Base-by-base conservation (phyloP, 192 early-diverging fungal species). In the Backusella mclennaniae region DNA sequence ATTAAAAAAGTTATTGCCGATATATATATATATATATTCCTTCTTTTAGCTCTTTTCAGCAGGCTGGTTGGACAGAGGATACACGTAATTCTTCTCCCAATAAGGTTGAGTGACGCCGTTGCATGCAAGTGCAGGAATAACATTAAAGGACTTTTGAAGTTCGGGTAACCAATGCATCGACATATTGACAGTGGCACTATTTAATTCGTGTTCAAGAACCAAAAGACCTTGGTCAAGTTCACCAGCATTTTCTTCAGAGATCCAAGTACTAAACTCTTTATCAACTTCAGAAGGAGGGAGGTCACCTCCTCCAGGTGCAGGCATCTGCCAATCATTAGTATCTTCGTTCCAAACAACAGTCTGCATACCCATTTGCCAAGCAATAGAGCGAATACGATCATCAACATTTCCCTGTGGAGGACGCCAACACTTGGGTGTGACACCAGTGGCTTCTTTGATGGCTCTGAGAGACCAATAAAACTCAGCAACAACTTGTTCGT, bases 331-430 rank as follows among this genome's bases (percentile, higher is more conserved):
- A 63, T 87, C 86, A 12, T 53, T 5, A 15, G 71, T 41, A 46
- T 79, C 77, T n/a, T 8, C 31, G 36, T 79, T 46, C 77, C 77
- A 79, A 15, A 74, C 1, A 39, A 74, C 63, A 35, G 72, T 74
- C 9, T 38, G 44, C 31, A 79, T 26, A n/a, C 77, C 77, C 72
- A 79, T 73, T 15, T 79, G 77, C 72, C 72, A 74, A 19, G 77
- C 77, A 39, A 79, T 79, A 15, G 71, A 31, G 26, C 85, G 85
- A 46, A 86, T 80, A 46, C 85, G 82, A 73, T 82, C 81, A 74
- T 86, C 83, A 42, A 83, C 83, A 35, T 83, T 82, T 35, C 86
- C 86, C 76, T 81, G 86, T 6, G 86, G 86, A 44, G 86, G 86
- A 53, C 86, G 79, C 80, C 80, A 79, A 49, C 80, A 85, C 59